Percentiles rank a stretch among this genome's conserved stretches.
Evolutionary conservation across 371 early-diverging fungal species (phyloP).

Genomic region (Zancudomyces culisetae): DNA sequence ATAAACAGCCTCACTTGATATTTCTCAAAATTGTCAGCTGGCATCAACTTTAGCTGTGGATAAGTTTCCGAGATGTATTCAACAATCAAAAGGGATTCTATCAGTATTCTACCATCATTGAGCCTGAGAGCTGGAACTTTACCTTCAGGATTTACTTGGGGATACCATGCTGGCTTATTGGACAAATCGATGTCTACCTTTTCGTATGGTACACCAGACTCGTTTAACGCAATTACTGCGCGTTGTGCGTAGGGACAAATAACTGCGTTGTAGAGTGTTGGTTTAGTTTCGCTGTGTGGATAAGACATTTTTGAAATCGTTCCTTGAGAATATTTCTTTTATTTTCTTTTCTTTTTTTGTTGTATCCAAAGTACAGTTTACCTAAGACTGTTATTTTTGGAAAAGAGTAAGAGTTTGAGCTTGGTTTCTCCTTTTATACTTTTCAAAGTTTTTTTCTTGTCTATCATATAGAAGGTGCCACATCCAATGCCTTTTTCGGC

Average conservation of each 20-base stretch:
- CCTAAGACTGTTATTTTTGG: too few species aligned
- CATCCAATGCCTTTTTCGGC: too few species aligned
- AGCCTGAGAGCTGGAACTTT: slow-evolving; percentile 49
- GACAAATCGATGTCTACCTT: slow-evolving; percentile 32
- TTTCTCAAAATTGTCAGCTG: slow-evolving; percentile 33
- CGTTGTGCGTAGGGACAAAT: slow-evolving; percentile 46
- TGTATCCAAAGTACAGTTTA: too few species aligned
- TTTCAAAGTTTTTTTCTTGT: too few species aligned
- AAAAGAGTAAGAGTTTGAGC: too few species aligned
- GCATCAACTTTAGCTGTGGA: slow-evolving; percentile 46
- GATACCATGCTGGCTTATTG: slow-evolving; percentile 45
- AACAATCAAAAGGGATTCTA: slow-evolving; percentile 60
- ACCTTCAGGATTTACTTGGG: slow-evolving; percentile 38
- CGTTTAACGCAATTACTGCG: slow-evolving; percentile 30
- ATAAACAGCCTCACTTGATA: slow-evolving; percentile 43
- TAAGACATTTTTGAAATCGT: too few species aligned
- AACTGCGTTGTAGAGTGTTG: slow-evolving; percentile 26
- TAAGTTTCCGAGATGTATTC: slow-evolving; percentile 67
- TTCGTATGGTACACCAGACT: slow-evolving; percentile 27
- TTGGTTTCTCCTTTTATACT: too few species aligned
- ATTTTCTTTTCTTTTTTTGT: too few species aligned
- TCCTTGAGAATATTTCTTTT: too few species aligned
- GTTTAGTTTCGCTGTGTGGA: not conserved
- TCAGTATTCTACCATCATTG: slow-evolving; percentile 35
- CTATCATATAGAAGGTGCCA: too few species aligned